Evolutionary conservation across 2,329 filamentous ascomycete species (phyloP).

Genomic region (Cladophialophora yegresii): DNA sequence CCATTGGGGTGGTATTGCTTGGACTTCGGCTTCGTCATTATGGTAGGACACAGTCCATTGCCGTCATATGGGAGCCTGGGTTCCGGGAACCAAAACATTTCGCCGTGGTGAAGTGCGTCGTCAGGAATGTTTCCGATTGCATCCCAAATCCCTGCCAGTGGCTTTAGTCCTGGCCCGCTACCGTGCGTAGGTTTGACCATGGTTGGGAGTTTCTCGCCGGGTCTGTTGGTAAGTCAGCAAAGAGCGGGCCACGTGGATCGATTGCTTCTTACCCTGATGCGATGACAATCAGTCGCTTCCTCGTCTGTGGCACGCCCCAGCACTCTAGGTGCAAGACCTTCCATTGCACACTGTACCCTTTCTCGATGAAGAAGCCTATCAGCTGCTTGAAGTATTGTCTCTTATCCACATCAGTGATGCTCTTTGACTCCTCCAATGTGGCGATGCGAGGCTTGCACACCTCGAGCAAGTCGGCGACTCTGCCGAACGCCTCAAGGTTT

Average conservation of each 20-base stretch:
- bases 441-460: conserved; percentile 66
- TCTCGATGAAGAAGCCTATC: conserved; percentile 63
- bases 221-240: conserved; percentile 56
- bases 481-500: conserved; percentile 63
- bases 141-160: conserved; percentile 47
- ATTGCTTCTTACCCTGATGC: conserved; percentile 52
- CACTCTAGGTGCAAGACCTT: conserved; percentile 56
- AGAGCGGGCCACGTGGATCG: conserved; percentile 42
- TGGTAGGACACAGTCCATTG: conserved; percentile 56
- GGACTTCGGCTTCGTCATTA: conserved; percentile 63
- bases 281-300: conserved; percentile 55
- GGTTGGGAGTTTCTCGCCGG: conserved; percentile 68
- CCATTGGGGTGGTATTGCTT: conserved; percentile 67
- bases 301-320: conserved; percentile 54
- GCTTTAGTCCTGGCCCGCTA: conserved; percentile 39
- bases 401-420: conserved; percentile 60
- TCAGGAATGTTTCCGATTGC: conserved; percentile 47
- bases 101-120: neutral
- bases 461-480: conserved; percentile 56
- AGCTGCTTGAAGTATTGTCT: conserved; percentile 60
- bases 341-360: conserved; percentile 72
- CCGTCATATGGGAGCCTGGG: neutral
- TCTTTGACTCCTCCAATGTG: conserved; percentile 78
- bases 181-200: conserved; percentile 66
- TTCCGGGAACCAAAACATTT: neutral